Conservation (phyloP, 1,139 yeast species). For the Suhomyces coccinellae region DNA sequence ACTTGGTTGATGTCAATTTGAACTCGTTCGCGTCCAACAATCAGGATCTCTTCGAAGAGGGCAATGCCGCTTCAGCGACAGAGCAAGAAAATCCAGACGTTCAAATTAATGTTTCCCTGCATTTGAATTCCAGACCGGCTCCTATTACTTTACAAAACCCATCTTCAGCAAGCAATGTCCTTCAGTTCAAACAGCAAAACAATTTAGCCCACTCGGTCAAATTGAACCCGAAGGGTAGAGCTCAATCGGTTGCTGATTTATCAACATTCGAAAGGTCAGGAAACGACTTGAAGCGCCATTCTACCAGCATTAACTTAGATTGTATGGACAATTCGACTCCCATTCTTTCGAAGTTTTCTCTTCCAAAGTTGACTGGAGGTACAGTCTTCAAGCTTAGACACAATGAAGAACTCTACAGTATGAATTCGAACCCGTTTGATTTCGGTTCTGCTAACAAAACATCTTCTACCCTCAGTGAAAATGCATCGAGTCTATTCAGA, state of each 20-base stretch:
- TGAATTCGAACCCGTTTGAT: conserved; percentile 23
- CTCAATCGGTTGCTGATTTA: conserved; percentile 8
- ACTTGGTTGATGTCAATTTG: conserved; percentile 36
- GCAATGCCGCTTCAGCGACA: conserved; percentile 5
- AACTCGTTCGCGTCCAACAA: conserved; percentile 25
- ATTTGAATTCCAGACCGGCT: conserved; percentile 7
- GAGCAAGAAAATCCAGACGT: background rate
- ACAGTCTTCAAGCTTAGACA: conserved; percentile 38
- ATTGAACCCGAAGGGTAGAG: conserved; percentile 6
- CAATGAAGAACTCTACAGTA: conserved; percentile 35
- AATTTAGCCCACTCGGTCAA: conserved; percentile 13
- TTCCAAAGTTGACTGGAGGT: conserved; percentile 23
- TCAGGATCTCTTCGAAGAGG: conserved; percentile 21
- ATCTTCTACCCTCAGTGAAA: conserved; percentile 13
- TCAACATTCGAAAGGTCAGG: conserved; percentile 3
- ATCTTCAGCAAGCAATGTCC: conserved; percentile 6
- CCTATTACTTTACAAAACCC: conserved; percentile 9
- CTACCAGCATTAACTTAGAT: conserved; percentile 10
- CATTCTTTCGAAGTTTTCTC: conserved; percentile 29
- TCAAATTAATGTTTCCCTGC: background rate
- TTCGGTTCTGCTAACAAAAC: conserved; percentile 11
- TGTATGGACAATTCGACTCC: conserved; percentile 25
- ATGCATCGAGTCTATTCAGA: conserved; percentile 20
- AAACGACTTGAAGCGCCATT: conserved; percentile 9
- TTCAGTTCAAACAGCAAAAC: background rate